Base-by-base conservation (phyloP, 2,329 filamentous ascomycete species). In the Alternaria dauci region DNA sequence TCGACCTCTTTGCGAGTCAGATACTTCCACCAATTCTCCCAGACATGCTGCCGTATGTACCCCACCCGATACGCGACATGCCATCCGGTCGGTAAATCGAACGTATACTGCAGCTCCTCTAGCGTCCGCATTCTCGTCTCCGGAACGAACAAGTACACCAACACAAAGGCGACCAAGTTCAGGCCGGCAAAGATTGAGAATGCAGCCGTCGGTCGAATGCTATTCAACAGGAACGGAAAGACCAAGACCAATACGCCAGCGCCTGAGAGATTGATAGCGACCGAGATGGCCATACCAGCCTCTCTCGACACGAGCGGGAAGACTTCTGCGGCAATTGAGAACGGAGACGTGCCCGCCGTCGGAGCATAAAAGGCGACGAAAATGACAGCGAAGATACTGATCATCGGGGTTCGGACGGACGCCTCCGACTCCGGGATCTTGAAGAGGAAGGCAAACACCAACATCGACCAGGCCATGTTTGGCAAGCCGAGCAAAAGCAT, bases 261-360 rank as follows among this genome's bases (percentile, higher is more conserved):
- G 64, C 76, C 80, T 38, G 76, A 69, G 18, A 79, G 74, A 28
- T 76, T 76, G 4, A 78, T 76, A 1, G 77, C 76, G 3, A 80
- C 77, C 1, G 77, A 76, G 44, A 77, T 78, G 28, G 71, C 73
- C 66, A 70, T 69, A 2, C 68, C 68, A 2, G 58, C 67, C 52
- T 71, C 68, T n/a, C 68, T 60, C 38, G 65, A 68, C 7, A 71
- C 67, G n/a, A 70, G 38, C 14, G 68, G 68, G 23, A 69, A 70
- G 4, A 70, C 67, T 16, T 71, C 67, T 16, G 67, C 68, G 3
- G 66, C 66, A 38, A 69, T 71, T 8, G 68, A 68, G 43, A 71
- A 71, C 4, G 67, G 68, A 12, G 61, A 63, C 12, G 68, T 71
- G 18, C 68, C 68, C n/a, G 61, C 67, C 5, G 68, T 71, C 9